Conservation (phyloP, 2,329 filamentous ascomycete species). For the Westerdykella ornata region DNA sequence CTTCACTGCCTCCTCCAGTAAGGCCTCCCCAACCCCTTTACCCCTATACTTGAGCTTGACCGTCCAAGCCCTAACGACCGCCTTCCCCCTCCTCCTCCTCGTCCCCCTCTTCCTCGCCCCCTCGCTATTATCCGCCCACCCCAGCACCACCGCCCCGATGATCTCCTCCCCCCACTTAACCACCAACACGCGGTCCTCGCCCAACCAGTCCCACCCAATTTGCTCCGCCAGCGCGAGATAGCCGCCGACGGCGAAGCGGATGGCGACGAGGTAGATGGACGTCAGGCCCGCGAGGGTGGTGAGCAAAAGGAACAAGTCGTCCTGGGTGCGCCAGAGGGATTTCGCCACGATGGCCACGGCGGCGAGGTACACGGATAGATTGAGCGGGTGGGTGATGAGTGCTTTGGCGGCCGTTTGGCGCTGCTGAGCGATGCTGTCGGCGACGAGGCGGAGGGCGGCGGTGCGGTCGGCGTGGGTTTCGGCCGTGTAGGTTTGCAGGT, state of each 20-base stretch:
- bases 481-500: conserved; percentile 55
- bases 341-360: conserved; percentile 37
- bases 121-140: conserved; percentile 50
- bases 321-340: conserved; percentile 35
- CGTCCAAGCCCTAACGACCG: conserved; percentile 76
- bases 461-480: conserved; percentile 53
- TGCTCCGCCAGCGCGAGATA: conserved; percentile 60
- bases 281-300: conserved; percentile 56
- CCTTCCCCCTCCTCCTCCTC: conserved; percentile 54
- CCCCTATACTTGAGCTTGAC: conserved; percentile 62
- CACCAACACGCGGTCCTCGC: conserved; percentile 48
- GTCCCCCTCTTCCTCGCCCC: conserved; percentile 39
- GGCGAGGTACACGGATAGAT: conserved; percentile 36
- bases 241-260: conserved; percentile 54
- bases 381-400: conserved; percentile 41
- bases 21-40: conserved; percentile 62
- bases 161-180: conserved; percentile 62
- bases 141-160: conserved; percentile 64
- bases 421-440: conserved; percentile 78
- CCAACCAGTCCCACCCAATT: conserved; percentile 58
- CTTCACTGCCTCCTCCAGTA: conserved; percentile 67
- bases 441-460: conserved; percentile 64
- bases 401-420: conserved; percentile 59
- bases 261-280: conserved; percentile 56
- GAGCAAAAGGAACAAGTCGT: conserved; percentile 51